Base-by-base conservation (phyloP, 2,329 filamentous ascomycete species). In the Aspergillus sp. region DNA sequence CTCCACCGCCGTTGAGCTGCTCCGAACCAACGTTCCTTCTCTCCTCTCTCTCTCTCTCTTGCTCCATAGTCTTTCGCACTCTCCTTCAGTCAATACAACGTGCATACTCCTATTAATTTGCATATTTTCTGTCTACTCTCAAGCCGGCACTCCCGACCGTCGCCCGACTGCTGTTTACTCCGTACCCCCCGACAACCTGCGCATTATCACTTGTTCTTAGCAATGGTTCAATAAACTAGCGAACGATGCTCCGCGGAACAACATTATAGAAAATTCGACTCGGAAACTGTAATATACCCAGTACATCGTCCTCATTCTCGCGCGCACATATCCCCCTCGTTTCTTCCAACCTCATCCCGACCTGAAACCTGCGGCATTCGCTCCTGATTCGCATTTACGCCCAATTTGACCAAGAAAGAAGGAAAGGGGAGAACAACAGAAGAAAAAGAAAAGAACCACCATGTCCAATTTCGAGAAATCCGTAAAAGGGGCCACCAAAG, bases 401-500 rank as follows among this genome's bases (percentile, higher is more conserved):
- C 46, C 42, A 51, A 52, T 47, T 38, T 49, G 47, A 49, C 13
- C 47, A 42, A 25, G 43, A 50, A 5, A n/a, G 19, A 27, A 39
- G 19, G 9, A 12, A 20, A 39, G 19, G 9, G 10, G 4, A 39
- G 19, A 39, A 39, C 17, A 22, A 12, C 10, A 39, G 10, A 39
- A 22, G 9, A 13, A 39, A 39, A 17, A 22, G 9, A 39, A 10
- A 9, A 20, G 17, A 20, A 48, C 50, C 49, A 63, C 50, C 49
- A 69, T 69, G 66, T 56, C 65, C 75, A 91, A 88, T 50, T 97
- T 97, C 68, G 93, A 98, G 78, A 98, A 97, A 79, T 95, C 90
- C 60, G 93, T 98, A 66, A 97, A 97, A 78, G 93, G 91, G 74
- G 91, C 88, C 61, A 97, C 91, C 63, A 97, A 97, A 78, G 88